Percentiles rank a stretch among this genome's conserved stretches.
phyloP scores from a whole-genome alignment of 192 early-diverging fungal genomes.

The Podila minutissima region DNA sequence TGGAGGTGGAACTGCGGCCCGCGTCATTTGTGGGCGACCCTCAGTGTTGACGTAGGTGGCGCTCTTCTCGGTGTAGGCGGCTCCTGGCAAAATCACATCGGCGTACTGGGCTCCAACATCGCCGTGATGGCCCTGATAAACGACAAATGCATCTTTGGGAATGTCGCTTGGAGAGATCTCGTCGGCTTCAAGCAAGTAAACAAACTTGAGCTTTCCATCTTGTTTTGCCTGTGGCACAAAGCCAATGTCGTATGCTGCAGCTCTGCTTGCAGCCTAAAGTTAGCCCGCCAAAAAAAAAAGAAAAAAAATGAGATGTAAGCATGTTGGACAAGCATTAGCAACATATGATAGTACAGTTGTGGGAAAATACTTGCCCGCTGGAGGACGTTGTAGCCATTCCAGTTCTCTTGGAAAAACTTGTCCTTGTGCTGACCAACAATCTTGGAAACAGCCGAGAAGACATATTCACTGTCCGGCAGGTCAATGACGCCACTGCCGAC shows the following conservation, averaged over 20 bases:
- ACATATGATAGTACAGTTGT: not conserved
- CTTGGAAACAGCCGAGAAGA: constrained; percentile 78
- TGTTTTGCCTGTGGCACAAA: constrained; percentile 72
- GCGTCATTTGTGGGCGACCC: constrained; percentile 92
- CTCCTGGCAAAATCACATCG: constrained; percentile 94
- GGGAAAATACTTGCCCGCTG: constrained; percentile 76
- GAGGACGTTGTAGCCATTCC: constrained; percentile 92
- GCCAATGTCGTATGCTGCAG: constrained; percentile 92
- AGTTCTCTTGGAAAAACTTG: constrained; percentile 74
- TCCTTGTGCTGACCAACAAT: constrained; percentile 74
- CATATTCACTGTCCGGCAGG: constrained; percentile 74
- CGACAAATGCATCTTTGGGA: constrained; percentile 92
- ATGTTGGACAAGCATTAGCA: not conserved
- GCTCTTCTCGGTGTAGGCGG: constrained; percentile 96
- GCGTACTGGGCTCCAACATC: constrained; percentile 94
- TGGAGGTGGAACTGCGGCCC: constrained; percentile 92
- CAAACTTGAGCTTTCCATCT: constrained; percentile 65
- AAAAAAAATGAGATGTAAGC: not conserved
- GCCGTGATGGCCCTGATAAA: constrained; percentile 99
- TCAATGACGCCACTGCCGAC: constrained; percentile 87
- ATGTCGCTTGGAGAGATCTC: constrained; percentile 80
- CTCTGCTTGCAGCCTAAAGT: constrained; percentile 78
- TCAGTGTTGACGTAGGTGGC: constrained; percentile 98
- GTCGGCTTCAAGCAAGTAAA: constrained; percentile 96
- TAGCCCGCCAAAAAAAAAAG: not conserved